Evolutionary conservation across 306 rosid genomes (phyloP).

Genomic region (Malus orientalis): DNA sequence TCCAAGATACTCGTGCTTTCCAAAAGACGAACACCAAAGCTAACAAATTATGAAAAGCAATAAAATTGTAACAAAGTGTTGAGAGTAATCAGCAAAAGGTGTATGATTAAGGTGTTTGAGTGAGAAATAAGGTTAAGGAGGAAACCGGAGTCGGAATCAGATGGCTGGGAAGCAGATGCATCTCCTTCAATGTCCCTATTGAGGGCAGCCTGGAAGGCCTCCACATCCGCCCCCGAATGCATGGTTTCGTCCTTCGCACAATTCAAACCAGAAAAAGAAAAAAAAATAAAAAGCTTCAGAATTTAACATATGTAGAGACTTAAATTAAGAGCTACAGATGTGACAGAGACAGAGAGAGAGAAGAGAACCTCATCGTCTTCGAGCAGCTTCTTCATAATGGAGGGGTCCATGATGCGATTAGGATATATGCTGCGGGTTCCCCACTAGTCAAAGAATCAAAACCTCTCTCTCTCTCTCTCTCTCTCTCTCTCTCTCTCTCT

Average conservation of each 20-base stretch:
- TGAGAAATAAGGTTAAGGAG: neutral
- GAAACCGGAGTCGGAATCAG: slow-evolving; percentile 51
- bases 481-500: too few species aligned
- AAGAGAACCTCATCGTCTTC: slow-evolving; percentile 79
- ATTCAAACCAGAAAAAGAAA: neutral
- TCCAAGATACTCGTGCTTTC: neutral
- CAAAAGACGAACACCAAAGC: neutral
- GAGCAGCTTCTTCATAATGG: slow-evolving; percentile 84
- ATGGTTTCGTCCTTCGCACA: slow-evolving; percentile 65
- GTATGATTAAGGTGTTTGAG: neutral
- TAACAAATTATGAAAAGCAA: neutral
- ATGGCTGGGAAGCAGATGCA: slow-evolving; percentile 39
- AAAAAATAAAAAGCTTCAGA: neutral
- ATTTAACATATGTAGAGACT: neutral
- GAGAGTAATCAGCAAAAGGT: neutral
- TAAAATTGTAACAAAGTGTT: neutral
- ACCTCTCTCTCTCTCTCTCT: too few species aligned
- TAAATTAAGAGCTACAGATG: slow-evolving; percentile 2
- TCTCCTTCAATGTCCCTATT: slow-evolving; percentile 77
- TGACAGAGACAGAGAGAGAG: slow-evolving; percentile 8
- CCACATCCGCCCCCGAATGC: slow-evolving; percentile 88
- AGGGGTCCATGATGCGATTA: slow-evolving; percentile 55
- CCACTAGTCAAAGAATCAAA: neutral
- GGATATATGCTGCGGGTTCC: neutral
- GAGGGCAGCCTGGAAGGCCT: slow-evolving; percentile 81